Evolutionary conservation across 108 stramenopile genomes (phyloP), one percentile per base, ranked within the genome.

Genomic region (Cyclotella choctawhatcheeana): DNA sequence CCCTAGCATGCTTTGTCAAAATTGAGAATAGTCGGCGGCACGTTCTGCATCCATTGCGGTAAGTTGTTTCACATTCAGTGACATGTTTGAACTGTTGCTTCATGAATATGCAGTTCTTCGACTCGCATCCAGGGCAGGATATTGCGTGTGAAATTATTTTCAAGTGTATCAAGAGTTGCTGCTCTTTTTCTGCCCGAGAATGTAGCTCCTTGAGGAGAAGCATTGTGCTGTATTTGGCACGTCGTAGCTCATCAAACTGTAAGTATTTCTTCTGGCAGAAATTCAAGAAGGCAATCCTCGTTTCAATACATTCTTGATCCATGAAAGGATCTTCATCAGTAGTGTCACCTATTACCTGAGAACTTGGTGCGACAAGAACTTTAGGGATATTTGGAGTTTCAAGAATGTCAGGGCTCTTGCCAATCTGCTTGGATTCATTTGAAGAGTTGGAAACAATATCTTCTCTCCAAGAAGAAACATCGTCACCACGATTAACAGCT

Each of bases 201-300:
- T 94, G 95, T 58, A 97, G 69, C 71, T 98, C 95, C 54, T 91
- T 93, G 27, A 99, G 71, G 10, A 97, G 85, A 97, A 98, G 92
- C 90, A 96, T 92, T 4, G 90, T 93, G 20, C 90, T 83, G 82
- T 98, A 96, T 85, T 99, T 99, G n/a, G 94, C 97, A 22, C 96
- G 81, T 22, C 98, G 75, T 12, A 98, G 77, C 72, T 97, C 90
- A 76, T 99, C 98, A 58, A 98, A 99, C 85, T 99, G 98, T 71
- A 90, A 97, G 81, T 97, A 90, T 61, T 97, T 97, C 1, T 81
- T 88, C 45, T 94, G 92, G 66, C 97, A 98, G 37, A 94, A 94
- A 56, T 96, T 94, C 44, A 96, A 82, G 73, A 98, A 97, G 14
- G 86, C 81, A 69, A 96, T 91, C 22, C 96, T 85, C 5, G 94